Evolutionary conservation across 2,329 filamentous ascomycete genomes (phyloP), one percentile per base, ranked within the genome.

Genomic region (Botrytis byssoidea): DNA sequence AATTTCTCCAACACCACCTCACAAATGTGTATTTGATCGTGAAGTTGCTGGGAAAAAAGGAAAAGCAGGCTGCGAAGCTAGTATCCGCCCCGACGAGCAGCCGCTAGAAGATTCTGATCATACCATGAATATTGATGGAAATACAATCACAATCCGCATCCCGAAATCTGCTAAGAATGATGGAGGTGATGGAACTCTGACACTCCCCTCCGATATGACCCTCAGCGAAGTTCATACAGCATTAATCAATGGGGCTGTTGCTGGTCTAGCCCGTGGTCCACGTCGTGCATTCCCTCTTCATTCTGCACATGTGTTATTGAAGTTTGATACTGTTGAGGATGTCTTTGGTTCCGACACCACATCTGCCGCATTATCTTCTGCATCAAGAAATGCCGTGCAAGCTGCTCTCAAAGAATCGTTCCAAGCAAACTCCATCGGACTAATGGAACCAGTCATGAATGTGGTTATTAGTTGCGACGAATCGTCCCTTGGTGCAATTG

Each of bases 401-500:
- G 85, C 87, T 14, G 91, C 91, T 0, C 86, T 98, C 1, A 88
- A 88, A 69, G 86, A 89, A 29, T 89, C 90, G 0, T 86, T 89
- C 72, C 83, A 86, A 16, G 82, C 83, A 42, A 80, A 84, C 4
- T 84, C 85, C 4, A 88, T 94, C 1, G 87, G 88, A 1, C 85
- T 99, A 57, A 92, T 98, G 84, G 96, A 99, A 80, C 96, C 96
- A 1, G 93, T 99, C 72, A 98, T 98, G 94, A 90, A 91, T 74
- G 93, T 93, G 8, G 90, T 91, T 70, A 97, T 99, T 80, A 91
- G 89, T 77, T 94, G 96, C 68, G 93, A 96, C 70, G 95, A 98
- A 82, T 87, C 88, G 9, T 91, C 89, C 10, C 90, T 97, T 1
- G 94, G 95, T 6, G 88, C 88, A 7, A 93, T 99, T 16, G 91